These are phyloP conservation scores for Bipolaris sorokiniana DNA, from an alignment of 2,329 filamentous ascomycete genomes.

Conservation along the genomic window DNA sequence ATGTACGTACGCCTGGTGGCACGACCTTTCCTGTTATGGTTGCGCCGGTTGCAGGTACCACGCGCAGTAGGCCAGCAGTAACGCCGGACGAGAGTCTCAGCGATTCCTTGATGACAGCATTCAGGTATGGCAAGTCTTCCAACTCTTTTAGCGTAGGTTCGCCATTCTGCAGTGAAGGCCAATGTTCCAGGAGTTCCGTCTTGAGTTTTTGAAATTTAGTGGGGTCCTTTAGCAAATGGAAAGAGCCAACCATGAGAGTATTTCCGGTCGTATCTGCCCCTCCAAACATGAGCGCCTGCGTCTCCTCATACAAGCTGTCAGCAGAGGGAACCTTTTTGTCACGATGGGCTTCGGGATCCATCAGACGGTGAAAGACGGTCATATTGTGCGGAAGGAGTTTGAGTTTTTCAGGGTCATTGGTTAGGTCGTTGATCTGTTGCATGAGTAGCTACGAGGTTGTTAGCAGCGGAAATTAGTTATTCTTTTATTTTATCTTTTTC, in stretches of 20 bases:
- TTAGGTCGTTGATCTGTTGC: constrained; percentile 42
- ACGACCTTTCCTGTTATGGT: constrained; percentile 27
- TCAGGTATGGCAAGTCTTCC: constrained; percentile 45
- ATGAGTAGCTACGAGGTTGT: constrained; percentile 31
- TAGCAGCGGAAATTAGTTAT: background rate
- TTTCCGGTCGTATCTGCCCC: constrained; percentile 55
- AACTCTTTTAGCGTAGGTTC: constrained; percentile 43
- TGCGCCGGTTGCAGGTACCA: constrained; percentile 33
- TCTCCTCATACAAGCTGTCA: constrained; percentile 53
- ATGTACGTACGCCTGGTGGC: constrained; percentile 28
- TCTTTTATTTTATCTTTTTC: too few relatives aligned
- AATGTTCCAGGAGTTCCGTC: constrained; percentile 47
- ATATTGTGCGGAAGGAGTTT: constrained; percentile 43
- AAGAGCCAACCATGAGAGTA: constrained; percentile 51
- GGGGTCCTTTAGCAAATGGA: constrained; percentile 49
- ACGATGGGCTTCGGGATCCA: constrained; percentile 44
- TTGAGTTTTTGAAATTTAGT: constrained; percentile 45
- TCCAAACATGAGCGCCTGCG: constrained; percentile 55
- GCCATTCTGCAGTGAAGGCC: constrained; percentile 42
- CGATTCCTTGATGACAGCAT: constrained; percentile 51
- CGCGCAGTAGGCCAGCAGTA: constrained; percentile 29
- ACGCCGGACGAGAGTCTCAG: constrained; percentile 48
- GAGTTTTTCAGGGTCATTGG: constrained; percentile 38
- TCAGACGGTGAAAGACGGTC: constrained; percentile 49
- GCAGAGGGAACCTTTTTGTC: constrained; percentile 40